Conservation (phyloP, 768 basidiomycete genomes). For the Tricholomella constricta region DNA sequence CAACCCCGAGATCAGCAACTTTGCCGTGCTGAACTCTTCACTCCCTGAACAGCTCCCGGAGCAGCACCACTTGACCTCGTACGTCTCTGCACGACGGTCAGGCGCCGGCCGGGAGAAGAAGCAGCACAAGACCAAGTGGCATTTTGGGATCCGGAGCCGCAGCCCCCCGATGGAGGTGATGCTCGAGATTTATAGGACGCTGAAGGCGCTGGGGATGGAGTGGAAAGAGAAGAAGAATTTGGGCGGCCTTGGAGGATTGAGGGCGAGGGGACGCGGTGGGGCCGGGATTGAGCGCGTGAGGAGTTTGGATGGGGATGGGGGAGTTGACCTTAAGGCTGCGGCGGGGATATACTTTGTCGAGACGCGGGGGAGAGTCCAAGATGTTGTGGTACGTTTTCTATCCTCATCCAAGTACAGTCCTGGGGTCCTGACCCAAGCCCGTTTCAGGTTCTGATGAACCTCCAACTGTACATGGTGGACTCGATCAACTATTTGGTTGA, state of each 20-base stretch:
- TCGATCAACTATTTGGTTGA: slow-evolving; percentile 96
- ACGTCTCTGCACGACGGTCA: slow-evolving; percentile 57
- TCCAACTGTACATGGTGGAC: slow-evolving; percentile 96
- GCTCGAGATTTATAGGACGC: slow-evolving; percentile 95
- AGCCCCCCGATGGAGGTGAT: slow-evolving; percentile 99
- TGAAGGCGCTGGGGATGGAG: slow-evolving; percentile 91
- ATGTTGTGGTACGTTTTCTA: slow-evolving; percentile 76
- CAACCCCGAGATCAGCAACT: slow-evolving; percentile 56
- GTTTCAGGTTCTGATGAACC: slow-evolving; percentile 88
- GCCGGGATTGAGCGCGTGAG: slow-evolving; percentile 61
- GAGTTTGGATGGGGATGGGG: slow-evolving; percentile 59
- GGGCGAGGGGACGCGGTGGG: slow-evolving; percentile 31
- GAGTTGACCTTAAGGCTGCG: slow-evolving; percentile 69
- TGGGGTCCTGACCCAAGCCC: slow-evolving; percentile 4
- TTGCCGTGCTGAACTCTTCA: slow-evolving; percentile 89
- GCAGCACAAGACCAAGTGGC: slow-evolving; percentile 88
- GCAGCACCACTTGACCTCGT: slow-evolving; percentile 72
- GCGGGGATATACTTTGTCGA: slow-evolving; percentile 90
- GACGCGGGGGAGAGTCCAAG: slow-evolving; percentile 85
- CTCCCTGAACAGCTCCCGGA: slow-evolving; percentile 64
- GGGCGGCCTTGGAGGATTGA: slow-evolving; percentile 66
- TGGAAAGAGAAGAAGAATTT: slow-evolving; percentile 91
- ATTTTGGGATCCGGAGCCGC: slow-evolving; percentile 94
- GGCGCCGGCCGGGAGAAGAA: slow-evolving; percentile 55
- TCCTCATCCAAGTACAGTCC: background rate